A percentile compares a stretch with the other conserved stretches of the same genome.
Evolutionary conservation across 169 alveolate genomes (phyloP).

Genomic region (Besnoitia besnoiti): DNA sequence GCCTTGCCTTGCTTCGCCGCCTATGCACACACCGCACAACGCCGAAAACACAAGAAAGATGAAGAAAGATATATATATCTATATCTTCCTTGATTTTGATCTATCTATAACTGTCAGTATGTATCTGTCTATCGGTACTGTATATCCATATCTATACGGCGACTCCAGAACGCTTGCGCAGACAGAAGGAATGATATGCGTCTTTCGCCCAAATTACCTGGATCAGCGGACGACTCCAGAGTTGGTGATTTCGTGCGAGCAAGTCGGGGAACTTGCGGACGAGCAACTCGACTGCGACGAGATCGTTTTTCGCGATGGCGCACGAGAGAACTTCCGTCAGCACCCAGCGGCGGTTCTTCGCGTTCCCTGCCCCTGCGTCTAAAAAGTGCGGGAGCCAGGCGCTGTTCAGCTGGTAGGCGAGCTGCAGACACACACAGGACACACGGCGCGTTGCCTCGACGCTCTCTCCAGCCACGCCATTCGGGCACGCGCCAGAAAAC

Average conservation of each 20-base stretch:
- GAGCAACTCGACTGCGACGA: slow-evolving; percentile 77
- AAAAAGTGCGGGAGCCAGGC: slow-evolving; percentile 84
- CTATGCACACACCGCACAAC: too few relatives aligned
- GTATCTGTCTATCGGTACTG: too few relatives aligned
- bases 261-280: slow-evolving; percentile 82
- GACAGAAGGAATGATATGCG: too few relatives aligned
- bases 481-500: too few relatives aligned
- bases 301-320: slow-evolving; percentile 82
- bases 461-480: too few relatives aligned
- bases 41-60: too few relatives aligned
- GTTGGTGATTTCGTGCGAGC: slow-evolving; percentile 80
- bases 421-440: slow-evolving; percentile 31
- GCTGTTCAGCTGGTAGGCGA: slow-evolving; percentile 82
- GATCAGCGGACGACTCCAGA: slow-evolving; percentile 86
- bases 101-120: not conserved
- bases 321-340: slow-evolving; percentile 78
- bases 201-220: slow-evolving; percentile 74
- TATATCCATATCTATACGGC: too few relatives aligned
- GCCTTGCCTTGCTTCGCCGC: slow-evolving; percentile 70
- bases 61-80: too few relatives aligned
- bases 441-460: too few relatives aligned
- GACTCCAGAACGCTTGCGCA: too few relatives aligned
- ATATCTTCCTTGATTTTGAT: too few relatives aligned
- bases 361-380: slow-evolving; percentile 86
- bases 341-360: slow-evolving; percentile 79